These are phyloP conservation scores for Saccharomycopsis fodiens DNA, from an alignment of 805 yeast genomes.

Conservation along the genomic window DNA sequence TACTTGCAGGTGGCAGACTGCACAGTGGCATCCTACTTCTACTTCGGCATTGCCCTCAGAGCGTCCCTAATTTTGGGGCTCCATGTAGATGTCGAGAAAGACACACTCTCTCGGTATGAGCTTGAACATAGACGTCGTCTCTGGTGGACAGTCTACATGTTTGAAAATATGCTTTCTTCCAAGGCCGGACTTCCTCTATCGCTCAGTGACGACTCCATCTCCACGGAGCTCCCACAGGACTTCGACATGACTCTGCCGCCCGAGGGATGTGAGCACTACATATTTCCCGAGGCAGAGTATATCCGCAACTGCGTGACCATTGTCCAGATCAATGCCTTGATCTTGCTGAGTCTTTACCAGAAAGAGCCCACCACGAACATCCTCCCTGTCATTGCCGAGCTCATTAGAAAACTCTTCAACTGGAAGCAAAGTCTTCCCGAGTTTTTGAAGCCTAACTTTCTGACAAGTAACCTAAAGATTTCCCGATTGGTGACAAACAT, in stretches of 20 bases:
- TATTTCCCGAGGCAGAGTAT: constrained; percentile 73
- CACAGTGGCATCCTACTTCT: constrained; percentile 73
- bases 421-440: constrained; percentile 65
- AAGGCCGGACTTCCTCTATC: constrained; percentile 77
- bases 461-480: constrained; percentile 39
- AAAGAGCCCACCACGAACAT: constrained; percentile 72
- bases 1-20: constrained; percentile 80
- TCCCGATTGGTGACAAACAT: constrained; percentile 63
- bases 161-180: constrained; percentile 78
- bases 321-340: constrained; percentile 70
- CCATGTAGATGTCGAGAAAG: constrained; percentile 78
- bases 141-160: constrained; percentile 82
- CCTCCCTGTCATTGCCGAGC: constrained; percentile 61
- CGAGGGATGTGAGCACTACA: constrained; percentile 51
- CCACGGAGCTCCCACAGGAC: constrained; percentile 68
- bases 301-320: constrained; percentile 71
- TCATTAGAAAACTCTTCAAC: constrained; percentile 55
- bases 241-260: constrained; percentile 61
- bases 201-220: constrained; percentile 74
- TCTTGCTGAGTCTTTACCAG: constrained; percentile 61
- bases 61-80: constrained; percentile 67
- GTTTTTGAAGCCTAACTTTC: constrained; percentile 57
- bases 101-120: constrained; percentile 55
- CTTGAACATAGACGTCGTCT: constrained; percentile 76
- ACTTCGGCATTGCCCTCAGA: constrained; percentile 68